Conservation (phyloP, 192 early-diverging fungal species). For the Umbelopsis vinacea region DNA sequence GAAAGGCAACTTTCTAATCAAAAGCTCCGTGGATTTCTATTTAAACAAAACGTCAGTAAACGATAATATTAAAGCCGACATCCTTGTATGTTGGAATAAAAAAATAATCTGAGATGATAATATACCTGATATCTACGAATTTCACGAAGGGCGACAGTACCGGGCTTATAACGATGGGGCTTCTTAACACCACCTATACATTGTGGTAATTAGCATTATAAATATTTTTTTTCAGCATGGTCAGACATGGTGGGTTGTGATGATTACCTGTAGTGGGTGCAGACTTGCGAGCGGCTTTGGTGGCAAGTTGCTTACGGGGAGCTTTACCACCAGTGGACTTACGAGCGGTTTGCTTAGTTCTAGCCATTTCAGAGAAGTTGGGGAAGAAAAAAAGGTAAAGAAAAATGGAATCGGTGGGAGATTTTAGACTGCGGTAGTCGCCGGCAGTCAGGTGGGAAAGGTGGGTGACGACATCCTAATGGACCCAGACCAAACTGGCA, state of each 20-base stretch:
- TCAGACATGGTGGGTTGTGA: neutral
- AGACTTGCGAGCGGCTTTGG: slow-evolving; percentile 98
- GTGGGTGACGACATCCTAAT: slow-evolving; percentile 15
- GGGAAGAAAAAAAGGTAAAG: neutral
- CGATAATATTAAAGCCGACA: neutral
- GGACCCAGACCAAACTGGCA: neutral
- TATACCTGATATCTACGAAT: slow-evolving; percentile 83
- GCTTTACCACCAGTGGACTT: slow-evolving; percentile 99
- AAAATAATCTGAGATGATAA: neutral
- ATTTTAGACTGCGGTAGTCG: neutral
- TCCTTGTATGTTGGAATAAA: neutral
- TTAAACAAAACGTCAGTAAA: neutral
- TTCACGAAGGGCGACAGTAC: slow-evolving; percentile 91
- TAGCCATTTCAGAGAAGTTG: slow-evolving; percentile 49
- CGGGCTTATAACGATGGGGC: slow-evolving; percentile 85
- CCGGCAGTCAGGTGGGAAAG: neutral
- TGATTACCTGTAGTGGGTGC: slow-evolving; percentile 72
- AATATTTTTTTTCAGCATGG: neutral
- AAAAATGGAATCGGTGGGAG: neutral
- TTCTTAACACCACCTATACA: slow-evolving; percentile 86
- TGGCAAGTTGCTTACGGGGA: slow-evolving; percentile 94
- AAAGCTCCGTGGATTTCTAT: slow-evolving; percentile 92
- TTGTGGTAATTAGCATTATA: neutral
- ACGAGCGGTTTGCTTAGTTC: slow-evolving; percentile 93
- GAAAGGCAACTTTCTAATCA: slow-evolving; percentile 94